Conservation (phyloP, 2,329 filamentous ascomycete genomes). For the Ophiostoma ips region DNA sequence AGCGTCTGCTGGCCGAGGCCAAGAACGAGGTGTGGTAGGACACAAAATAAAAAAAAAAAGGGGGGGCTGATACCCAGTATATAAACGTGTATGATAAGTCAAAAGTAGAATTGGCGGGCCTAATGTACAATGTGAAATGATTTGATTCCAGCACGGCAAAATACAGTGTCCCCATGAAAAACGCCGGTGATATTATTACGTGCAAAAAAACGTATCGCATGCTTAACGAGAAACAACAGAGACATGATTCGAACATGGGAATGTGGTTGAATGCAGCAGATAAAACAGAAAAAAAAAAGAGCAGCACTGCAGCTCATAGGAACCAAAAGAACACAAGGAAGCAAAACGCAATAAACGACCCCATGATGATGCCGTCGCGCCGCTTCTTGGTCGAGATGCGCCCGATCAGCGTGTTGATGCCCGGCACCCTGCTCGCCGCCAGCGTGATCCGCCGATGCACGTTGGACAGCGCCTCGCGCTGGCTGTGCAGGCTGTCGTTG, state of each 20-base stretch:
- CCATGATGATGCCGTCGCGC: slow-evolving; percentile 88
- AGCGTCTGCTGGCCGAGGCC: slow-evolving; percentile 36
- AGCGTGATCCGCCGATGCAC: slow-evolving; percentile 84
- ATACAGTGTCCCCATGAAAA: too few species aligned
- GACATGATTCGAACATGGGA: background rate
- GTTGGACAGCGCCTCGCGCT: slow-evolving; percentile 74
- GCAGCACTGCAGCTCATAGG: slow-evolving; percentile 27
- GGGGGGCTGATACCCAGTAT: background rate
- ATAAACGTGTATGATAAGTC: background rate
- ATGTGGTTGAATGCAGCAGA: too few species aligned
- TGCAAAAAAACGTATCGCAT: background rate
- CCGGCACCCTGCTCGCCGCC: slow-evolving; percentile 82
- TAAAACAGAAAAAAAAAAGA: background rate
- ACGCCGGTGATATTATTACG: background rate
- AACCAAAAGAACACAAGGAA: slow-evolving; percentile 78
- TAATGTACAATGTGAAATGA: background rate
- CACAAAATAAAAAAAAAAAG: background rate
- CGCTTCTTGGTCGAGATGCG: slow-evolving; percentile 92
- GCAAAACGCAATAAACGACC: slow-evolving; percentile 80
- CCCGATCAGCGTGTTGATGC: slow-evolving; percentile 80
- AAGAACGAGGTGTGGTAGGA: slow-evolving; percentile 1
- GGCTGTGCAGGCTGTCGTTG: slow-evolving; percentile 76
- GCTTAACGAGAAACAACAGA: background rate
- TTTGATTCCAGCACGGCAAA: background rate
- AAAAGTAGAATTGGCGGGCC: background rate